Conservation (phyloP, 176 grass and related monocot genomes). For the Triticum monococcum region DNA sequence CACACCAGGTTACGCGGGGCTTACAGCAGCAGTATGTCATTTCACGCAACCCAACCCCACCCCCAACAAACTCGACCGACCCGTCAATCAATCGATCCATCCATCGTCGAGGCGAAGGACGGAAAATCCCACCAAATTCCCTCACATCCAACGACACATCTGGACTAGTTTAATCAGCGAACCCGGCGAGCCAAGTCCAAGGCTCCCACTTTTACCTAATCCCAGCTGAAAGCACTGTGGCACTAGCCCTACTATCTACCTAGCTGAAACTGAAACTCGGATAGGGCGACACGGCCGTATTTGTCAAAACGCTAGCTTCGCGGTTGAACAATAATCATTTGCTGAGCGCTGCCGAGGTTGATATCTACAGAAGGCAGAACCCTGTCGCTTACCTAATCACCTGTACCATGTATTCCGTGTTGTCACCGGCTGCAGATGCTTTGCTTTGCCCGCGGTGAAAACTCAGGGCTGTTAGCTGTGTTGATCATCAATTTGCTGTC, state of each 20-base stretch:
- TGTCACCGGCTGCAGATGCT: neutral
- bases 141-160: slow-evolving; percentile 22
- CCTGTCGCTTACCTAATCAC: too few species aligned
- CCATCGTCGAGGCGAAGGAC: neutral
- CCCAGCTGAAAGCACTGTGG: slow-evolving; percentile 26
- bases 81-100: neutral
- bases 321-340: neutral
- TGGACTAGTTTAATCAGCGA: slow-evolving; percentile 15
- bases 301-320: slow-evolving; percentile 5
- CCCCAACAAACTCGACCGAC: slow-evolving; percentile 36
- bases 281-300: neutral
- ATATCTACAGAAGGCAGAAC: too few species aligned
- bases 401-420: too few species aligned
- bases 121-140: slow-evolving; percentile 53
- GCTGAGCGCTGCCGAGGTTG: too few species aligned
- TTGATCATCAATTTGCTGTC: neutral
- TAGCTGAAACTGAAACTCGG: neutral
- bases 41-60: neutral
- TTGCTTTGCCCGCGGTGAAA: neutral
- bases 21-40: slow-evolving; percentile 30
- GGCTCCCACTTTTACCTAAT: slow-evolving; percentile 9
- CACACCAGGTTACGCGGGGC: slow-evolving; percentile 24
- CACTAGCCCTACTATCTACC: neutral
- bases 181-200: neutral
- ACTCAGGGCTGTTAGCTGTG: neutral